phyloP scores from a whole-genome alignment of 352 stramenopile species.

The Globisporangium apiculatum region DNA sequence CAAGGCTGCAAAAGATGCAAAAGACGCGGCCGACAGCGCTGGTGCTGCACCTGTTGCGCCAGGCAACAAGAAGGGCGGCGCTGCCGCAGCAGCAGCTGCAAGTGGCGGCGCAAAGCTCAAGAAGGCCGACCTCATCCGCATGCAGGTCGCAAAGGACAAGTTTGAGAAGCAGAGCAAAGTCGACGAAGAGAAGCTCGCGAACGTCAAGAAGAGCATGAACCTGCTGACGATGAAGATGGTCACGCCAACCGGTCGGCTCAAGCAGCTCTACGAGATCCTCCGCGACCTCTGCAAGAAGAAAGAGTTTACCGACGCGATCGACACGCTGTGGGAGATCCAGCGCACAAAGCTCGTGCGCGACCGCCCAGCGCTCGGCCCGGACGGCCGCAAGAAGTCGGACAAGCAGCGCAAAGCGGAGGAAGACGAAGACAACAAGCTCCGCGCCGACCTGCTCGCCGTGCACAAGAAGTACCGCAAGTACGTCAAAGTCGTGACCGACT shows the following conservation, averaged over 20 bases:
- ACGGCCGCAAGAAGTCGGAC: slow-evolving; percentile 58
- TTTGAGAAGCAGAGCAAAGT: slow-evolving; percentile 83
- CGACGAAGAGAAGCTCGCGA: slow-evolving; percentile 84
- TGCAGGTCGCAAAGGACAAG: slow-evolving; percentile 85
- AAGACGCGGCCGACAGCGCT: too few species aligned
- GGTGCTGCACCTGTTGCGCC: not conserved
- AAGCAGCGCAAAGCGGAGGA: slow-evolving; percentile 69
- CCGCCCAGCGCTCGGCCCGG: slow-evolving; percentile 23
- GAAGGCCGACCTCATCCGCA: slow-evolving; percentile 82
- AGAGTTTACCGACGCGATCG: slow-evolving; percentile 77
- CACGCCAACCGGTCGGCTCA: slow-evolving; percentile 69
- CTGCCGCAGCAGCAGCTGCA: not conserved
- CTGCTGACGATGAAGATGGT: slow-evolving; percentile 84
- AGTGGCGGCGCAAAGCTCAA: slow-evolving; percentile 50
- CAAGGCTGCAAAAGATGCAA: not conserved
- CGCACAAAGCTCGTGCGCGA: slow-evolving; percentile 54
- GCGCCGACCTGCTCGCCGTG: slow-evolving; percentile 49
- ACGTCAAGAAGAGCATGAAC: slow-evolving; percentile 81
- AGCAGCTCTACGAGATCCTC: slow-evolving; percentile 84
- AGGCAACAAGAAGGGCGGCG: slow-evolving; percentile 32
- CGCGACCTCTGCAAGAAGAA: slow-evolving; percentile 81
- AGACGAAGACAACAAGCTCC: slow-evolving; percentile 68
- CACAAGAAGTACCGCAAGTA: slow-evolving; percentile 89
- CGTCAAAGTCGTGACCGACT: slow-evolving; percentile 68
- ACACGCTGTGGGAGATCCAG: slow-evolving; percentile 86